Percentiles rank a stretch among this genome's conserved stretches.
Conservation (phyloP, 1,284 basidiomycete species). For the Tausonia pullulans region DNA sequence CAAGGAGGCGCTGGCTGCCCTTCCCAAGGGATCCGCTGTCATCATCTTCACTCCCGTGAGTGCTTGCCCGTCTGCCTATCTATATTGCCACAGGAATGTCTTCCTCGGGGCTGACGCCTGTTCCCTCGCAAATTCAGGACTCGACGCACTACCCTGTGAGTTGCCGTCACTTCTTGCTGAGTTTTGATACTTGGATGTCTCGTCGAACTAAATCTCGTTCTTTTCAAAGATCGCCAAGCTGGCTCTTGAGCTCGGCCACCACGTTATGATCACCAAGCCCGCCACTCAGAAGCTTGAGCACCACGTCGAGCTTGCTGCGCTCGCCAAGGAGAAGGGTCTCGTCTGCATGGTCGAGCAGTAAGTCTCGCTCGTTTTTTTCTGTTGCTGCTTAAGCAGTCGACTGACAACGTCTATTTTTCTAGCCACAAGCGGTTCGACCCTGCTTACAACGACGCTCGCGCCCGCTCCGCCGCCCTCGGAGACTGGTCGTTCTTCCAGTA, state of each 20-base stretch:
- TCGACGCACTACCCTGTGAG: slow-evolving; percentile 56
- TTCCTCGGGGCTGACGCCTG: slow-evolving; percentile 16
- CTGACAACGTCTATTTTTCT: slow-evolving; percentile 15
- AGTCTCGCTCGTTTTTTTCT: slow-evolving; percentile 14
- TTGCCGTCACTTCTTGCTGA: not conserved
- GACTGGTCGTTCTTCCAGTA: slow-evolving; percentile 67
- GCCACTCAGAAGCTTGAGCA: slow-evolving; percentile 75
- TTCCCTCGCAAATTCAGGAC: slow-evolving; percentile 31
- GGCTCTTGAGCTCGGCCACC: slow-evolving; percentile 69
- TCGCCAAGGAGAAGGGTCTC: slow-evolving; percentile 63
- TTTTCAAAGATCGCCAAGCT: slow-evolving; percentile 54
- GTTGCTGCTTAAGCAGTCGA: slow-evolving; percentile 49
- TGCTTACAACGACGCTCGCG: slow-evolving; percentile 76
- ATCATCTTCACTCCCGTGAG: slow-evolving; percentile 39
- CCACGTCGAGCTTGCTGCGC: slow-evolving; percentile 63
- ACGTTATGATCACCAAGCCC: slow-evolving; percentile 86
- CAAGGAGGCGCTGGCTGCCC: slow-evolving; percentile 68
- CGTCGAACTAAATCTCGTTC: not conserved
- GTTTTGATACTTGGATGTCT: not conserved
- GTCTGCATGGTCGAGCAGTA: slow-evolving; percentile 80
- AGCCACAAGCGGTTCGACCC: slow-evolving; percentile 68
- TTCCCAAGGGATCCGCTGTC: slow-evolving; percentile 71
- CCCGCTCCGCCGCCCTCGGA: slow-evolving; percentile 60
- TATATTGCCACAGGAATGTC: not conserved
- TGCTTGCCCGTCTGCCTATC: not conserved